A percentile compares a stretch with the other conserved stretches of the same genome.
Evolutionary conservation across 495 filamentous ascomycete genomes (phyloP).

Genomic region (Aspergillus panamensis): DNA sequence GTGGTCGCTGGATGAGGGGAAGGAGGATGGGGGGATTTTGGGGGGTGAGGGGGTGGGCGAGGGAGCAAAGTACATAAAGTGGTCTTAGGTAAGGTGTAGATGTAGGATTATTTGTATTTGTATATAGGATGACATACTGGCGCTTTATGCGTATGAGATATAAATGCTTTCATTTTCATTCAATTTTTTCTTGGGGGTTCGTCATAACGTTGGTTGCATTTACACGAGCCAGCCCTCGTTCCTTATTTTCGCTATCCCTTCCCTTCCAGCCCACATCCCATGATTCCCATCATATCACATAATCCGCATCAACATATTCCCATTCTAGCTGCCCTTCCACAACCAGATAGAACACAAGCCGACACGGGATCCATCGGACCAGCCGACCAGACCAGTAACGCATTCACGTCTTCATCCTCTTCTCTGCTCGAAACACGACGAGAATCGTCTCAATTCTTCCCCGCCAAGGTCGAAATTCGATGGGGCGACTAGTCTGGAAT

Average conservation of each 20-base stretch:
- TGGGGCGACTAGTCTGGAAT: too few relatives aligned
- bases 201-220: too few relatives aligned
- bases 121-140: too few relatives aligned
- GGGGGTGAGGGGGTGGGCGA: conserved; percentile 40
- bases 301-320: not conserved
- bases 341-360: not conserved
- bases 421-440: too few relatives aligned
- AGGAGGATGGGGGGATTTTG: conserved; percentile 50
- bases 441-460: too few relatives aligned
- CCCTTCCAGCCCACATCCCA: not conserved
- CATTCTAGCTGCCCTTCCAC: not conserved
- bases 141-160: not conserved
- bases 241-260: too few relatives aligned
- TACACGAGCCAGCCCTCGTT: too few relatives aligned
- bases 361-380: not conserved
- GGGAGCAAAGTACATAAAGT: not conserved
- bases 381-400: not conserved
- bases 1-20: conserved; percentile 71
- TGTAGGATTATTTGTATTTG: not conserved
- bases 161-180: not conserved
- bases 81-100: not conserved
- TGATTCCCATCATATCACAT: not conserved
- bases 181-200: not conserved
- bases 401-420: too few relatives aligned
- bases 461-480: too few relatives aligned